Base-by-base conservation (phyloP, 768 basidiomycete species). In the Tulasnella calospora region DNA sequence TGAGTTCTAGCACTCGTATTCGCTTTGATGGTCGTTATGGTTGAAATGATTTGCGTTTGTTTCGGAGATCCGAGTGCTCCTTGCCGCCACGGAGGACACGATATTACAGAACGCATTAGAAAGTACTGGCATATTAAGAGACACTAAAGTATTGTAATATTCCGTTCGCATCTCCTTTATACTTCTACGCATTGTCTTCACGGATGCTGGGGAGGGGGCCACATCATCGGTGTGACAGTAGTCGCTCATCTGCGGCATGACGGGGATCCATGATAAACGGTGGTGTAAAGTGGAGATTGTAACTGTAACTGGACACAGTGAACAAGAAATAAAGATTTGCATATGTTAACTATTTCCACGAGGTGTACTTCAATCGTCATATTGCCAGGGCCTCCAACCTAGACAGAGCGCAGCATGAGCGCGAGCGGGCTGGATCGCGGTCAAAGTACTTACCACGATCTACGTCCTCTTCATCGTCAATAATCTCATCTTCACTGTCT, bases 1-100 rank as follows among this genome's bases (percentile, higher is more conserved):
- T 95, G 81, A 81, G 86, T 72, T 33, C 13, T 3, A 35, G 33
- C 33, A 67, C 6, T 9, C 12, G 3, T 15, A 12, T 19, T 6
- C 9, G 61, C 3, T 46, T 46, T 15, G 46, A 3, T 40, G 46
- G 46, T 46, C 46, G 23, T 21, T n/a, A 10, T 12, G 23, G 51
- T 10, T 51, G 51, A 51, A 12, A 51, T 23, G 21, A 51, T 23
- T 51, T 51, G 23, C 46, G 40, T 0, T 21, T 21, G 1, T 61
- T 61, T n/a, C 57, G 27, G 12, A 61, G 57, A 8, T 61, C 33
- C 30, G 7, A 35, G 4, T 15, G 15, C 3, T 67, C 33, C 12
- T 67, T 67, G 61, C 61, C 0, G 61, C 61, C 4, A 17, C 15
- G 0, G 21, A 35, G 19, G 61, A 67, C 23, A 35, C 61, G 6